Base-by-base conservation (phyloP, 2,329 filamentous ascomycete species). In the Sarocladium brachiariae region DNA sequence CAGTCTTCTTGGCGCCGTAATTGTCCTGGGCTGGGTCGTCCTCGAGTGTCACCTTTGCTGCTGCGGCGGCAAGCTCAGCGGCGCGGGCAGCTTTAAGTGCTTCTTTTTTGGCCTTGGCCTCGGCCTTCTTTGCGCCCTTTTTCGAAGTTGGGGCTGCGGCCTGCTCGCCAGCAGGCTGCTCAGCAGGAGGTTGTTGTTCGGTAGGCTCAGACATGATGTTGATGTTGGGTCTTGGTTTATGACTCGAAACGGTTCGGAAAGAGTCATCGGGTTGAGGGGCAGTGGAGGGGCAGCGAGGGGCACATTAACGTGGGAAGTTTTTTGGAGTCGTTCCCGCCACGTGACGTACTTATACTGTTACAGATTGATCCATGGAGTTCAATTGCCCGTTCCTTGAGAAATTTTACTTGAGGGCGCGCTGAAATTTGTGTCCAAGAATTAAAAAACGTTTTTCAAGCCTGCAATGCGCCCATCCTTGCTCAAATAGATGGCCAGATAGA, bases 21-120 rank as follows among this genome's bases (percentile, higher is more conserved):
- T 89, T 86, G 57, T 88, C 86, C 63, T 80, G 84, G 52, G 84
- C 82, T 41, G 75, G 76, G 64, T 88, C 84, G 86, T 78, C 33
- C 88, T 90, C 56, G 80, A 88, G 54, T 62, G 93, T 52, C 56
- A 80, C 80, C 50, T 81, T 81, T 53, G 84, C 80, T 43, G 76
- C 78, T 30, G 80, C 78, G 30, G 81, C 83, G 55, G 87, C 86
- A 62, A 86, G 84, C 58, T 89, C 86, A n/a, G 84, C 86, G 50
- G 81, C 76, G 68, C 83, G 71, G 65, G 80, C 65, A 61, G 86
- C 86, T 70, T 95, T 95, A 64, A 83, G 77, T 11, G 86, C 87
- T 70, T 95, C 91, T 66, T 92, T 91, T 72, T 90, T 90, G 24
- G 91, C 88, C 72, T 95, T 95, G 55, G 78, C 78, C 60, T 87